Base-by-base conservation (phyloP, 78 protist species). In the Emiliania huxleyi region DNA sequence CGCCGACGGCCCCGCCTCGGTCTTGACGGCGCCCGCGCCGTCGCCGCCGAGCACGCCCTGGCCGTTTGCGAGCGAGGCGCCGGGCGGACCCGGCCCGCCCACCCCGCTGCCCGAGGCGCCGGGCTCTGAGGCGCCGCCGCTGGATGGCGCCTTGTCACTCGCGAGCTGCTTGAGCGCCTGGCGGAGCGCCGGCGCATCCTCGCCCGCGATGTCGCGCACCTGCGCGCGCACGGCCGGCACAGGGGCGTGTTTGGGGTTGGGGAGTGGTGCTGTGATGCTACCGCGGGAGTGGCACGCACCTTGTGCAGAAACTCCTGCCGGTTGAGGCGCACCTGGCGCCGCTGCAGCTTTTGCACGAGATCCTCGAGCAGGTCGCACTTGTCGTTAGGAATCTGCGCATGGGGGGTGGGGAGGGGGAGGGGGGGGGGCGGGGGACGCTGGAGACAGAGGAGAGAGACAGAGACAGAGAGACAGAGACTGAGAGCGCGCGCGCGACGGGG, bases 331-430 rank as follows among this genome's bases (percentile, higher is more conserved):
- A 81, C 56, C 38, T 81, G 37, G 1, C 89, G 89, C 40, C 29
- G 42, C 37, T 81, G 89, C 35, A 81, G 55, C 48, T 26, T 6
- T 38, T 81, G 89, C 29, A 81, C 89, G 55, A 81, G 89, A 11
- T 44, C 89, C 38, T 81, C 89, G 56, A 81, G 52, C 89, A 42
- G 37, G 89, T 81, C 89, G 23, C 89, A 81, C 55, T 81, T 81
- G 56, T 81, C 89, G 40, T 81, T 44, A 0, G 89, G 89, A 42
- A 81, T 81, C 56, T 79, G 87, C 3, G 44, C 29, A 1, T 73
- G 37, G 42, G 43, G n/a, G 37, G 44, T 2, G 83, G 37, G 83
- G 83, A 5, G 83, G 83, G 83, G 83, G 42, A 3, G 37, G 19
- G 83, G 83, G 38, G 75, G 75, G 38, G 75, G 75, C 8, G n/a